Evolutionary conservation across 345 rosid species (phyloP).

Genomic region (Populus alba): DNA sequence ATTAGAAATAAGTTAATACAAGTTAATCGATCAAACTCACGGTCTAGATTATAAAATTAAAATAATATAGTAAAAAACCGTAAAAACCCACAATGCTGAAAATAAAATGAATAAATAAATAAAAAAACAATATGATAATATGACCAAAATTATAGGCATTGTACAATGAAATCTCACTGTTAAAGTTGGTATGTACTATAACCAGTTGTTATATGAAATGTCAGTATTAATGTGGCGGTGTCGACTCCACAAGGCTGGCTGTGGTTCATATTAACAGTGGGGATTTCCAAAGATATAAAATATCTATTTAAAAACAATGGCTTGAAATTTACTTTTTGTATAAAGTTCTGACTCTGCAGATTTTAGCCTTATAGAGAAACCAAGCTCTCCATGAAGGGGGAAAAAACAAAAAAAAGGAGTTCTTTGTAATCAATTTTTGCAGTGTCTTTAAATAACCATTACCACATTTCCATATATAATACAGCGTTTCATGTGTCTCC

Average conservation of each 20-base stretch:
- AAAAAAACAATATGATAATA: no score
- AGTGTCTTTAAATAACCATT: no score
- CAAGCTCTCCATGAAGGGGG: no score
- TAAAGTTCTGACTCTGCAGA: not conserved
- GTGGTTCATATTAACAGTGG: not conserved
- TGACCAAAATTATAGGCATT: no score
- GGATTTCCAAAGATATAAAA: not conserved
- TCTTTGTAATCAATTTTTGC: no score
- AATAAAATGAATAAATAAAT: no score
- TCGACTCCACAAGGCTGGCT: not conserved
- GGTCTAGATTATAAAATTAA: rapidly evolving
- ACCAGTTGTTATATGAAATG: not conserved
- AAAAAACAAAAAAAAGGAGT: no score
- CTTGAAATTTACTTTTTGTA: not conserved
- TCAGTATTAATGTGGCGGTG: not conserved
- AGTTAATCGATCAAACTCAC: rapidly evolving
- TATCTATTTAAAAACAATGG: not conserved
- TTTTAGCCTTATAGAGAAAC: no score
- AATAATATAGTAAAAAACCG: rapidly evolving
- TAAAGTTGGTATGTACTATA: no score
- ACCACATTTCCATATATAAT: no score
- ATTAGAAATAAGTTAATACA: rapidly evolving
- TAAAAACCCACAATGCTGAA: rapidly evolving
- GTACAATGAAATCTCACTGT: no score
- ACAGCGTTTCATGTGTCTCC: no score